phyloP scores from a whole-genome alignment of 1,284 basidiomycete genomes.

The Caloboletus inedulis region DNA sequence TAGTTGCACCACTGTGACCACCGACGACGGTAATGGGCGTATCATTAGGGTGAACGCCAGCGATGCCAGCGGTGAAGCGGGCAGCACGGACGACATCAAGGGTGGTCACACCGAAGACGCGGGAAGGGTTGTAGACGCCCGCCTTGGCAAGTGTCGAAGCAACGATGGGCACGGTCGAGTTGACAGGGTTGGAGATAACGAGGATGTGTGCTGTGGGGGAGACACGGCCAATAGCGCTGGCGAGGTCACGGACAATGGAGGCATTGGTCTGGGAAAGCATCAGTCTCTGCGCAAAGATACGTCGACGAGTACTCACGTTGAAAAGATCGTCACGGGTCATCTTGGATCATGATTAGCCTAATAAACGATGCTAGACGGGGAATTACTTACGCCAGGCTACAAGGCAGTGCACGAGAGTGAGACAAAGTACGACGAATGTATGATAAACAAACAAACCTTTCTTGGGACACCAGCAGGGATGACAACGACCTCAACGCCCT shows the following conservation, averaged over 20 bases:
- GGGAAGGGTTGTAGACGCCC: constrained; percentile 85
- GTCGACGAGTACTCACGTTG: constrained; percentile 63
- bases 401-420: constrained; percentile 28
- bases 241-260: constrained; percentile 95
- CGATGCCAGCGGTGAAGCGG: constrained; percentile 82
- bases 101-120: constrained; percentile 88
- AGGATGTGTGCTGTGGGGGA: constrained; percentile 89
- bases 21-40: constrained; percentile 87
- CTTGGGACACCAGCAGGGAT: constrained; percentile 97
- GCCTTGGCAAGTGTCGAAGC: constrained; percentile 91
- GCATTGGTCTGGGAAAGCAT: constrained; percentile 73
- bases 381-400: constrained; percentile 66
- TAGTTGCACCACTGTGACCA: constrained; percentile 95
- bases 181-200: constrained; percentile 96
- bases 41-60: constrained; percentile 65
- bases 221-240: constrained; percentile 82
- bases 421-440: constrained; percentile 16
- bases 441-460: constrained; percentile 58
- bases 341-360: constrained; percentile 40
- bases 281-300: neutral
- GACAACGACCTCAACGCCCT: constrained; percentile 87
- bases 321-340: constrained; percentile 99
- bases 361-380: constrained; percentile 13
- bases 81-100: constrained; percentile 96
- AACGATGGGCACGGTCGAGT: constrained; percentile 97